Conservation (phyloP, 768 basidiomycete species). For the Rhodotorula toruloides region DNA sequence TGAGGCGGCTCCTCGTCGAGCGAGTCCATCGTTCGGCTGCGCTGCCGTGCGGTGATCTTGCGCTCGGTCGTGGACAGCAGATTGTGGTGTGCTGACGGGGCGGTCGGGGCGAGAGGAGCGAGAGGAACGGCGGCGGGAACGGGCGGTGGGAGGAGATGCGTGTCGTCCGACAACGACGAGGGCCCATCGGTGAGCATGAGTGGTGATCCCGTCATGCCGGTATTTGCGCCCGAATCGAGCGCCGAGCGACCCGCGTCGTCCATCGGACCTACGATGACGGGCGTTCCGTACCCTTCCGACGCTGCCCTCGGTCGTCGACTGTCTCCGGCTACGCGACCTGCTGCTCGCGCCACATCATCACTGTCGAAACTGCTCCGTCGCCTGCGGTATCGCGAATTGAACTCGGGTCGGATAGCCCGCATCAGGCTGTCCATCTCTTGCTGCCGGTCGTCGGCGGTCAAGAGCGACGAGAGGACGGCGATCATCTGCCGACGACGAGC, state of each 20-base stretch:
- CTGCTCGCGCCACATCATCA: neutral
- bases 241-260: neutral
- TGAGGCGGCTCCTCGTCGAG: constrained; percentile 11
- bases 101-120: neutral
- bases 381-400: neutral
- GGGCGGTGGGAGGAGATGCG: neutral
- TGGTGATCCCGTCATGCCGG: neutral
- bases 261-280: too few species aligned
- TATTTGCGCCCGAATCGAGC: neutral
- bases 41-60: constrained; percentile 6
- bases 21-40: constrained; percentile 8
- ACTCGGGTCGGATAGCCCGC: neutral
- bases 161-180: neutral
- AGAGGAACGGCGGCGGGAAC: neutral
- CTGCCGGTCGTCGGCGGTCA: constrained; percentile 31
- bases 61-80: neutral
- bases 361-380: neutral
- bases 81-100: neutral
- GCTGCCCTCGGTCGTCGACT: neutral
- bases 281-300: neutral
- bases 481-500: constrained; percentile 34
- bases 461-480: constrained; percentile 16
- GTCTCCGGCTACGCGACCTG: neutral
- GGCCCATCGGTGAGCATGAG: neutral
- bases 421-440: constrained; percentile 26